Conservation (phyloP, 495 filamentous ascomycete species). For the Pyrenula aspistea region DNA sequence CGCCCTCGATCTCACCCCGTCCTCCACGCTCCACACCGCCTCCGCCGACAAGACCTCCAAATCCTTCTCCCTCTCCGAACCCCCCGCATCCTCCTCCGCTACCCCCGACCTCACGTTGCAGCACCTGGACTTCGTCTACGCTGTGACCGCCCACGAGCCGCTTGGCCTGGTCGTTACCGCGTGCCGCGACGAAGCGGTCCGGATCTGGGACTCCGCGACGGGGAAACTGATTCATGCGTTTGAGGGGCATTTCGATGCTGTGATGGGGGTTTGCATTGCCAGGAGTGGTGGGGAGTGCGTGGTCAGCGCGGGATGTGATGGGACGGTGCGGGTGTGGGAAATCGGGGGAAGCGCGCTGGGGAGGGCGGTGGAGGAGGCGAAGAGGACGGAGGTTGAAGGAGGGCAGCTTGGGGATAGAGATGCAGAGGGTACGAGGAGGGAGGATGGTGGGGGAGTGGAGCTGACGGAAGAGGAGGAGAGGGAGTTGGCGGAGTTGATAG, state of each 20-base stretch:
- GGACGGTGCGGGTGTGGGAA: conserved; percentile 73
- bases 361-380: conserved; percentile 43
- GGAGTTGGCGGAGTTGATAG: conserved; percentile 82
- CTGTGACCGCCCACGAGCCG: conserved; percentile 57
- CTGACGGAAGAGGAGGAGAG: conserved; percentile 75
- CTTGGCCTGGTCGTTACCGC: conserved; percentile 80
- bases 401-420: conserved; percentile 14
- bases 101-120: conserved; percentile 58
- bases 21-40: conserved; percentile 79
- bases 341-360: conserved; percentile 52
- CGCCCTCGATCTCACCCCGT: conserved; percentile 58
- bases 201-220: conserved; percentile 70
- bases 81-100: conserved; percentile 77
- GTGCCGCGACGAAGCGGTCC: conserved; percentile 81
- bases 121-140: conserved; percentile 84
- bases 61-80: conserved; percentile 60
- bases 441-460: conserved; percentile 28
- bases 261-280: conserved; percentile 64
- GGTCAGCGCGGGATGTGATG: conserved; percentile 79
- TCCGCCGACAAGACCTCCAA: conserved; percentile 76
- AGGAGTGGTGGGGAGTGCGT: conserved; percentile 31
- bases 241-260: conserved; percentile 83
- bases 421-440: conserved; percentile 26
- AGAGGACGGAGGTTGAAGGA: conserved; percentile 36
- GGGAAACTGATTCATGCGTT: conserved; percentile 69